Percentiles rank a stretch among this genome's conserved stretches.
Evolutionary conservation across 352 stramenopile genomes (phyloP).

Genomic region (Globisporangium sylvaticum): DNA sequence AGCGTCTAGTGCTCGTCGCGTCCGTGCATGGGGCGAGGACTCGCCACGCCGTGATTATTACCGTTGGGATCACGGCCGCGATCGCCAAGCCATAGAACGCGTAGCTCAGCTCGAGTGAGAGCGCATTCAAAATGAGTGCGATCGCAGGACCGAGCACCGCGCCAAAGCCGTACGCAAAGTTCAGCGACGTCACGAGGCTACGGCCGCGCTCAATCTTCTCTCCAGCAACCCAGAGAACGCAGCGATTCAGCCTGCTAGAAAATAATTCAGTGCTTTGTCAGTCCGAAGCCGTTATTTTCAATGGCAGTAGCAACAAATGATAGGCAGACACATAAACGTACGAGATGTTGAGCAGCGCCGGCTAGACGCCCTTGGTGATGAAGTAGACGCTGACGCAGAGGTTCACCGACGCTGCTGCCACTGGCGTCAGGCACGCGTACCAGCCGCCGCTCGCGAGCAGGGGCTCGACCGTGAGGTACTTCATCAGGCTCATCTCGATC

Average conservation of each 20-base stretch:
- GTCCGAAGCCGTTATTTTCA: not conserved
- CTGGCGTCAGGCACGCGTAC: constrained; percentile 58
- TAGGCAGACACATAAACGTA: constrained; percentile 18
- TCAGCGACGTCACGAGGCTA: constrained; percentile 73
- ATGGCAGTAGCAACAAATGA: not conserved
- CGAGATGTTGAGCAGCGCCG: constrained; percentile 74
- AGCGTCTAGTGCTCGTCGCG: constrained; percentile 62
- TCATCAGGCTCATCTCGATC: constrained; percentile 67
- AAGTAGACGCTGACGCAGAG: constrained; percentile 67
- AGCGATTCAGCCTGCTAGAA: constrained; percentile 50
- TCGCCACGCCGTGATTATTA: constrained; percentile 39
- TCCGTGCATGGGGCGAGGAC: constrained; percentile 37
- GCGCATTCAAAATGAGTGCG: constrained; percentile 44
- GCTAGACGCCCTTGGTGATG: constrained; percentile 74
- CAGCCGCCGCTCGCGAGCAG: constrained; percentile 54
- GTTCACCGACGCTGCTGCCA: constrained; percentile 58
- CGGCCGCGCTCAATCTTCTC: constrained; percentile 65
- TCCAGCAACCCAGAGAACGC: constrained; percentile 60
- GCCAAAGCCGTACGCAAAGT: constrained; percentile 62
- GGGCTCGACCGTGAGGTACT: constrained; percentile 60
- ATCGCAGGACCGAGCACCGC: constrained; percentile 48
- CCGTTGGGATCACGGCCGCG: constrained; percentile 36
- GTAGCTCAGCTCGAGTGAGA: constrained; percentile 46
- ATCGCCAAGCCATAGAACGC: constrained; percentile 58
- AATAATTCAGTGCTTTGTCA: not conserved